Evolutionary conservation across 1,284 basidiomycete species (phyloP).

Genomic region (Stereum hirsutum): DNA sequence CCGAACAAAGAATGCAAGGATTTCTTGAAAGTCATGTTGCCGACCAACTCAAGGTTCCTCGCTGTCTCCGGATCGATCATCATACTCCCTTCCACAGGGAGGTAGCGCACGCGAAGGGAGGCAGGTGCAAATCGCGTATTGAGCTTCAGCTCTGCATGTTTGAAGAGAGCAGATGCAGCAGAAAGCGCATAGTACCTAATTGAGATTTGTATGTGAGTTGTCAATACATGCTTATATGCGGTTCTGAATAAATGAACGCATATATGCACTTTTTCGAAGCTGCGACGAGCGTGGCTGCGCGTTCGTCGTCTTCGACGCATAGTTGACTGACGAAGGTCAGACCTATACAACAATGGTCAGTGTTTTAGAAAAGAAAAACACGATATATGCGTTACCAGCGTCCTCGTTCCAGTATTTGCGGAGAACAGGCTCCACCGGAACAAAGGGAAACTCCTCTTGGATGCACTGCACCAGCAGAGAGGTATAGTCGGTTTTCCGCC

Average conservation of each 20-base stretch:
- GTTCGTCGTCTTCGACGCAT: constrained; percentile 68
- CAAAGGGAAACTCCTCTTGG: constrained; percentile 63
- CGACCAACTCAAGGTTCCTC: constrained; percentile 80
- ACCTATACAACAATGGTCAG: constrained; percentile 33
- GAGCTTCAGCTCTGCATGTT: constrained; percentile 59
- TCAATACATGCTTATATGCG: too few species aligned
- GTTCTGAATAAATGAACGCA: too few species aligned
- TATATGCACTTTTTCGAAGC: constrained; percentile 66
- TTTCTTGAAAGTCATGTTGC: constrained; percentile 59
- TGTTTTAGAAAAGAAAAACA: background rate
- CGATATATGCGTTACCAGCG: constrained; percentile 61
- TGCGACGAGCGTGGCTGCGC: constrained; percentile 66
- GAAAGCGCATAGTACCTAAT: constrained; percentile 81
- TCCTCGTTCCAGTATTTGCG: constrained; percentile 77
- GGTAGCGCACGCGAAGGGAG: constrained; percentile 76
- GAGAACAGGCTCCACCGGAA: constrained; percentile 58
- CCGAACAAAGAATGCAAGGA: constrained; percentile 64
- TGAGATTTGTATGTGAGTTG: background rate
- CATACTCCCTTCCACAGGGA: constrained; percentile 81
- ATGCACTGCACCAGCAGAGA: constrained; percentile 68
- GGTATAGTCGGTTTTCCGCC: constrained; percentile 33
- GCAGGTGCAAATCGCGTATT: constrained; percentile 61
- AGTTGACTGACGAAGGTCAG: constrained; percentile 70
- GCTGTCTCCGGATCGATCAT: constrained; percentile 87
- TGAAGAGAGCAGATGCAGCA: constrained; percentile 79